Conservation (phyloP, 2,329 filamentous ascomycete species). For the Ophiocordyceps australis region DNA sequence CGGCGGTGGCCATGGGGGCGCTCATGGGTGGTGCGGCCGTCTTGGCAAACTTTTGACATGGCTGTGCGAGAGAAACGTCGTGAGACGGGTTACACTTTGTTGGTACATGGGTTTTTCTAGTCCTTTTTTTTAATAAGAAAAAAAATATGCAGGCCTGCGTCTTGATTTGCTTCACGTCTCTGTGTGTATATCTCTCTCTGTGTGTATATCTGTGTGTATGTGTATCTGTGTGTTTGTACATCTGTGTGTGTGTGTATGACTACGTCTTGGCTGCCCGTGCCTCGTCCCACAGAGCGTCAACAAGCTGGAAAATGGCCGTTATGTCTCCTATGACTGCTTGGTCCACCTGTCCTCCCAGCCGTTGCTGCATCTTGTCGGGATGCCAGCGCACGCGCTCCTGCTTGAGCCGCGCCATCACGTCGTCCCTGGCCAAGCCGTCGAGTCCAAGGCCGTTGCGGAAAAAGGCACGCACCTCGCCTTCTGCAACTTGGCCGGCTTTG, state of each 20-base stretch:
- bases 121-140: no score
- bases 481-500: conserved; percentile 30
- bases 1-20: conserved; percentile 23
- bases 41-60: conserved; percentile 22
- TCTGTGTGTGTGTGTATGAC: no score
- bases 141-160: no score
- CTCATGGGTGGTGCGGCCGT: conserved; percentile 27
- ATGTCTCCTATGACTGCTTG: conserved; percentile 57
- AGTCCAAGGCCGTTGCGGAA: conserved; percentile 32
- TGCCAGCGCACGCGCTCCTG: conserved; percentile 86
- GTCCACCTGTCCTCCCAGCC: conserved; percentile 57
- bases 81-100: neutral
- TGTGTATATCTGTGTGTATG: no score
- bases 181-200: no score
- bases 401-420: conserved; percentile 42
- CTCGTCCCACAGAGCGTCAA: conserved; percentile 67
- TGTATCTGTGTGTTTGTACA: no score
- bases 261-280: no score
- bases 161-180: no score
- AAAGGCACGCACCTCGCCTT: conserved; percentile 48
- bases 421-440: conserved; percentile 23
- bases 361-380: conserved; percentile 92
- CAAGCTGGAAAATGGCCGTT: conserved; percentile 79
- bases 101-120: no score
- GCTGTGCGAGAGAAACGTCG: neutral